Percentiles rank a stretch among this genome's conserved stretches.
Conservation (phyloP, 768 basidiomycete genomes). For the Favolaschia claudopus region DNA sequence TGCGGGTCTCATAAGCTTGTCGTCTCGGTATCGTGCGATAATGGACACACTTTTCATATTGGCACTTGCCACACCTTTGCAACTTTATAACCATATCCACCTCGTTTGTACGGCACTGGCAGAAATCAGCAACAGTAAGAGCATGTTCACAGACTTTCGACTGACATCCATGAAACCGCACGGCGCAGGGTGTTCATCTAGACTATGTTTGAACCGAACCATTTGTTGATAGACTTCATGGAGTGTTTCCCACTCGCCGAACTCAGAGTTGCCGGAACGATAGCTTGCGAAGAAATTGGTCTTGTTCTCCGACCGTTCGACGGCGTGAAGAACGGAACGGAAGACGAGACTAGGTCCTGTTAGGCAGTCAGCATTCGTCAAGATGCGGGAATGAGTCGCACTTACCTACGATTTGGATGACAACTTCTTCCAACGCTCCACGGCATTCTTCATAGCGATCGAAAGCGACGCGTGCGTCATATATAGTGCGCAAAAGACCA, state of each 20-base stretch:
- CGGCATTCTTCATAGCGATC: background rate
- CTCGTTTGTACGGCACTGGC: constrained; percentile 8
- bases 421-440: constrained; percentile 1
- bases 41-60: background rate
- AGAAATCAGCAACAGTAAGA: background rate
- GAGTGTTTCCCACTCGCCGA: constrained; percentile 18
- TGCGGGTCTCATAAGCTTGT: background rate
- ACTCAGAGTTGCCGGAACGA: background rate
- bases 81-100: background rate
- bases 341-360: constrained; percentile 13
- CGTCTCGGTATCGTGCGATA: too few species aligned
- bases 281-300: constrained; percentile 6
- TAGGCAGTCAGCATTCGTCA: background rate
- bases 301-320: constrained; percentile 12
- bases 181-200: background rate
- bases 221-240: background rate
- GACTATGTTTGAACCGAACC: background rate
- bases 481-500: constrained; percentile 14
- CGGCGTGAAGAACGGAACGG: constrained; percentile 21
- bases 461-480: constrained; percentile 18
- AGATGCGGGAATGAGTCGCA: background rate
- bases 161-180: constrained; percentile 5
- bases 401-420: constrained; percentile 6
- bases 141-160: background rate
- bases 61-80: constrained; percentile 13